Conservation (phyloP, 2,329 filamentous ascomycete genomes). For the Lachnellula occidentalis region DNA sequence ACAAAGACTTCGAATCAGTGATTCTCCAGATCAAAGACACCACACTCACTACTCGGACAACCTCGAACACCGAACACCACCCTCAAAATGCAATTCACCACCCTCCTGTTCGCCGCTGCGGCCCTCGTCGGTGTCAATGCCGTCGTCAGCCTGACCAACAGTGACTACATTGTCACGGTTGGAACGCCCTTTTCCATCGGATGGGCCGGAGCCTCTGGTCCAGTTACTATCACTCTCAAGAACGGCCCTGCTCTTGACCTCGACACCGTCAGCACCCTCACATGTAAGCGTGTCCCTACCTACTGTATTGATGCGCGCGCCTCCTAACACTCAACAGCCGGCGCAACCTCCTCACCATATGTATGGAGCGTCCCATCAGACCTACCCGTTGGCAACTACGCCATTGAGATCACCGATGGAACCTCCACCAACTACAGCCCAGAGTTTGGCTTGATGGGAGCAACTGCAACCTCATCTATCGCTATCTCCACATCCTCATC, state of each 20-base stretch:
- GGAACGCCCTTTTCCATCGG: slow-evolving; percentile 23
- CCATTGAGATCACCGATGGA: slow-evolving; percentile 24
- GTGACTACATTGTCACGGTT: slow-evolving; percentile 11
- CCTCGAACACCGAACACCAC: too few species aligned
- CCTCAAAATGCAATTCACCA: slow-evolving; percentile 29
- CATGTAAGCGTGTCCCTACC: slow-evolving; percentile 16
- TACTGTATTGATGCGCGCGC: background rate
- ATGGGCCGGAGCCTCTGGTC: slow-evolving; percentile 23
- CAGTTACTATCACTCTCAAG: slow-evolving; percentile 27
- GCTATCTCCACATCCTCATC: slow-evolving; percentile 15
- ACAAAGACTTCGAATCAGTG: background rate
- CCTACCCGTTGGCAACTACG: slow-evolving; percentile 18
- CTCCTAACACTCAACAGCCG: slow-evolving; percentile 13
- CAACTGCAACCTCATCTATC: background rate
- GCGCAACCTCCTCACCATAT: slow-evolving; percentile 21
- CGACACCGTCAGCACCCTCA: slow-evolving; percentile 22
- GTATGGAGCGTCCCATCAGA: slow-evolving; percentile 19
- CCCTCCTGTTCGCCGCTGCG: slow-evolving; percentile 20
- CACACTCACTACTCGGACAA: background rate
- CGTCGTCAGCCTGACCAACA: slow-evolving; percentile 8
- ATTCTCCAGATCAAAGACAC: background rate
- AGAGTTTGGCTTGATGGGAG: background rate
- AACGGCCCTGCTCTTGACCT: slow-evolving; percentile 22
- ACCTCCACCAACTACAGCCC: slow-evolving; percentile 22
- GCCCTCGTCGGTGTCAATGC: slow-evolving; percentile 20